Evolutionary conservation across 345 rosid genomes (phyloP).

Genomic region (Salix exigua): DNA sequence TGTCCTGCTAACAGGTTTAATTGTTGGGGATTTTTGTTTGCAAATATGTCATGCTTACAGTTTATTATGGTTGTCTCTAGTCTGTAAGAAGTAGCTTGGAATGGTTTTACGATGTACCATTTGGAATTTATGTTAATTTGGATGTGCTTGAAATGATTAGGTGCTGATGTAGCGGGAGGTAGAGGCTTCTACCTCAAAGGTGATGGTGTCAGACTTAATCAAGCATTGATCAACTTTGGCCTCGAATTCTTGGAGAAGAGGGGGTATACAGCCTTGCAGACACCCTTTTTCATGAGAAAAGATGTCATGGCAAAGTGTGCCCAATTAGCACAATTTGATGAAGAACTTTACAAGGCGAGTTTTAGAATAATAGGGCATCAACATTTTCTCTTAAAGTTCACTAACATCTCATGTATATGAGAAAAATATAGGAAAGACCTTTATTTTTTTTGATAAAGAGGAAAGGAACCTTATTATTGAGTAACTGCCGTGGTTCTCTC

Average conservation of each 20-base stretch:
- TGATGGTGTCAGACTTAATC: slow-evolving; percentile 81
- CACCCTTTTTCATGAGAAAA: slow-evolving; percentile 90
- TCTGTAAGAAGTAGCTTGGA: too few species aligned
- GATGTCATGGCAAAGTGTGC: slow-evolving; percentile 95
- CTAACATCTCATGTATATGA: too few species aligned
- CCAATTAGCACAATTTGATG: slow-evolving; percentile 85
- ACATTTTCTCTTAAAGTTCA: too few species aligned
- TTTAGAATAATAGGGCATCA: background rate
- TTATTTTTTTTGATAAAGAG: too few species aligned
- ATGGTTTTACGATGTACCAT: background rate
- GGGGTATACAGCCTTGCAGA: slow-evolving; percentile 64
- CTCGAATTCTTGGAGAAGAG: slow-evolving; percentile 68
- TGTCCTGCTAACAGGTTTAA: too few species aligned
- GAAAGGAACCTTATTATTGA: too few species aligned
- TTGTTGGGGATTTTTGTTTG: too few species aligned
- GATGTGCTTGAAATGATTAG: slow-evolving; percentile 32
- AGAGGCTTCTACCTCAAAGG: slow-evolving; percentile 88
- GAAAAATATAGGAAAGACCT: too few species aligned
- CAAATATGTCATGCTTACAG: too few species aligned
- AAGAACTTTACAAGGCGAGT: slow-evolving; percentile 86
- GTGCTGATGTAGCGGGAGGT: slow-evolving; percentile 81
- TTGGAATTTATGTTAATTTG: background rate
- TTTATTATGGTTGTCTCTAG: too few species aligned
- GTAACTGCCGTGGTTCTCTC: too few species aligned
- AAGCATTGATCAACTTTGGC: slow-evolving; percentile 82